Conservation (phyloP, 2,329 filamentous ascomycete species). For the Monosporascus sp. region DNA sequence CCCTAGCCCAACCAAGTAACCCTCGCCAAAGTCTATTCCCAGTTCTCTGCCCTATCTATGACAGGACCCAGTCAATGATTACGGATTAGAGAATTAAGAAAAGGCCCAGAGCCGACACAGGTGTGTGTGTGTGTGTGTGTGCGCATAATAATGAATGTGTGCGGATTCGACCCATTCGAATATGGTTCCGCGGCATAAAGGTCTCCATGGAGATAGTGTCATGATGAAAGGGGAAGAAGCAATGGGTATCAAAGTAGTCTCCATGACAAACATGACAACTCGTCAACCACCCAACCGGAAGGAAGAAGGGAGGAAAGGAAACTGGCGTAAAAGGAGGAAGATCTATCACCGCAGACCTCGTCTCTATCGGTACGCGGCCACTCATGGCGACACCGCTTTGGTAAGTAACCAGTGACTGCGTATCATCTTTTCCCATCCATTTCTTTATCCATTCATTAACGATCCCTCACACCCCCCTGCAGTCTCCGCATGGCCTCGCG, state of each 20-base stretch:
- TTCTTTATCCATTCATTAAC: conserved; percentile 3
- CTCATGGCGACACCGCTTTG: no score
- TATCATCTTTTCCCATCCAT: background rate
- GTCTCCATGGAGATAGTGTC: background rate
- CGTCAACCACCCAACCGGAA: background rate
- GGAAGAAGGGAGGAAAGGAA: background rate
- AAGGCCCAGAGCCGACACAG: background rate
- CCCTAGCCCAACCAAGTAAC: no score
- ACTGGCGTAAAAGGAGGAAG: background rate
- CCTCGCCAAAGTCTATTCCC: no score
- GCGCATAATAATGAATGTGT: background rate
- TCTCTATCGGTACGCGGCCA: no score
- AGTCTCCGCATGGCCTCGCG: conserved; percentile 74
- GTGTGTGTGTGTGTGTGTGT: no score
- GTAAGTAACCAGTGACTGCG: background rate
- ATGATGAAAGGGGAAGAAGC: background rate
- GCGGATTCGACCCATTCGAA: background rate
- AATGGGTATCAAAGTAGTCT: background rate
- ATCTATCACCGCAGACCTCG: background rate
- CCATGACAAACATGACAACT: background rate
- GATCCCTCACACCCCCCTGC: conserved; percentile 50
- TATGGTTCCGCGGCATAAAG: background rate
- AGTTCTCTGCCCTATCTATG: no score
- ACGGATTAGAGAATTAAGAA: background rate
- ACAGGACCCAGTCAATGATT: background rate